Conservation (phyloP, 2,329 filamentous ascomycete species). For the Cytospora mali region DNA sequence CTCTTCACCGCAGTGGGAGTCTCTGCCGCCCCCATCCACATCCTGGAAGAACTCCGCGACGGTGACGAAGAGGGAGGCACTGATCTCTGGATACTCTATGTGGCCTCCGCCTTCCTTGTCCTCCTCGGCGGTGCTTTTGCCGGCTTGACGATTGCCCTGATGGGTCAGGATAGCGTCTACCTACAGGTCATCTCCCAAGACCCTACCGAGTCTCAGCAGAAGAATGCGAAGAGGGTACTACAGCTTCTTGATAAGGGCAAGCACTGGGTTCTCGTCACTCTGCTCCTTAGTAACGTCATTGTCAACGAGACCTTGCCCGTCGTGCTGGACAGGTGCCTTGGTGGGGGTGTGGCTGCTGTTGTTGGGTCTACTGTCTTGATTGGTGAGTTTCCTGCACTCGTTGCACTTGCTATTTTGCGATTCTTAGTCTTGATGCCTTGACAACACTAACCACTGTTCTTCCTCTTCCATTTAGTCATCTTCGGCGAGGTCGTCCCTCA, state of each 20-base stretch:
- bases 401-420: background rate
- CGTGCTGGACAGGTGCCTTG: conserved; percentile 88
- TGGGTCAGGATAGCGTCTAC: conserved; percentile 90
- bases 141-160: conserved; percentile 81
- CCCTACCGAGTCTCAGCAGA: conserved; percentile 80
- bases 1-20: conserved; percentile 53
- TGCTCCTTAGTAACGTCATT: conserved; percentile 94
- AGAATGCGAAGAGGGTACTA: conserved; percentile 81
- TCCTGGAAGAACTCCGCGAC: conserved; percentile 41
- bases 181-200: conserved; percentile 91
- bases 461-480: conserved; percentile 70
- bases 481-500: conserved; percentile 97
- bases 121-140: conserved; percentile 91
- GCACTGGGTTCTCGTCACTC: conserved; percentile 95
- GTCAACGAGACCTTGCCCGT: conserved; percentile 97
- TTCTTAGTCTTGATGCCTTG: background rate
- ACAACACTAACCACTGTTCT: conserved; percentile 21
- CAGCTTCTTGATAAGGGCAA: conserved; percentile 83
- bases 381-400: conserved; percentile 57
- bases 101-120: conserved; percentile 78
- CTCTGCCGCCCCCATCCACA: conserved; percentile 49
- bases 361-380: conserved; percentile 92
- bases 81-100: conserved; percentile 78
- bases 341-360: conserved; percentile 92
- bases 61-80: conserved; percentile 60